These are phyloP conservation scores for Colletotrichum scovillei DNA, from an alignment of 2,329 filamentous ascomycete genomes.

Conservation along the genomic window DNA sequence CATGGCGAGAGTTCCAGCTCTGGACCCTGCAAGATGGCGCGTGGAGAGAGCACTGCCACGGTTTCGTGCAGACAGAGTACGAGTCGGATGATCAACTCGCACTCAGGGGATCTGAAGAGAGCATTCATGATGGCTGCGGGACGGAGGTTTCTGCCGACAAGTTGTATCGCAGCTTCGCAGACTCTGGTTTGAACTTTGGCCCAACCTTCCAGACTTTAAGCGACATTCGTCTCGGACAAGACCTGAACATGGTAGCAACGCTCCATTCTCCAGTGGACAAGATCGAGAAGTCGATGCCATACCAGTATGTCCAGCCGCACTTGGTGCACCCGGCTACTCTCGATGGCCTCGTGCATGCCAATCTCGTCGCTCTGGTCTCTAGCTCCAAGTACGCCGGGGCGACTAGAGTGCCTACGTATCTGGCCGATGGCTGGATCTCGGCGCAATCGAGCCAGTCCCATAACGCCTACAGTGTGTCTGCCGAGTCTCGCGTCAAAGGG, in stretches of 20 bases:
- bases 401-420: constrained; percentile 28
- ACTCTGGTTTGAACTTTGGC: constrained; percentile 37
- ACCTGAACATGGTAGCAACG: constrained; percentile 16
- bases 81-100: background rate
- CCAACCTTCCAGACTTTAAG: constrained; percentile 36
- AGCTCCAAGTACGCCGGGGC: background rate
- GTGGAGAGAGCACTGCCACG: constrained; percentile 43
- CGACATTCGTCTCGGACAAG: constrained; percentile 20
- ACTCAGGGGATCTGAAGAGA: background rate
- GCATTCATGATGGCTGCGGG: background rate
- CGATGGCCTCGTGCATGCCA: constrained; percentile 47
- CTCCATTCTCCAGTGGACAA: constrained; percentile 15
- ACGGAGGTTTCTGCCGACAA: constrained; percentile 26
- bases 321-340: constrained; percentile 50
- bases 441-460: constrained; percentile 12
- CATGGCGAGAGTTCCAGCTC: constrained; percentile 41
- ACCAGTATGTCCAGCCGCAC: constrained; percentile 40
- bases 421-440: constrained; percentile 22
- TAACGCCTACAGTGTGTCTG: constrained; percentile 36
- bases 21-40: constrained; percentile 36
- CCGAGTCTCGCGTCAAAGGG: constrained; percentile 23
- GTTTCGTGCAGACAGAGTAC: constrained; percentile 38
- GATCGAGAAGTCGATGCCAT: constrained; percentile 37
- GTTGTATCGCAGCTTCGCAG: constrained; percentile 34
- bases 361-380: constrained; percentile 30